Evolutionary conservation across 495 filamentous ascomycete species (phyloP).

Genomic region (Amniculicola lignicola): DNA sequence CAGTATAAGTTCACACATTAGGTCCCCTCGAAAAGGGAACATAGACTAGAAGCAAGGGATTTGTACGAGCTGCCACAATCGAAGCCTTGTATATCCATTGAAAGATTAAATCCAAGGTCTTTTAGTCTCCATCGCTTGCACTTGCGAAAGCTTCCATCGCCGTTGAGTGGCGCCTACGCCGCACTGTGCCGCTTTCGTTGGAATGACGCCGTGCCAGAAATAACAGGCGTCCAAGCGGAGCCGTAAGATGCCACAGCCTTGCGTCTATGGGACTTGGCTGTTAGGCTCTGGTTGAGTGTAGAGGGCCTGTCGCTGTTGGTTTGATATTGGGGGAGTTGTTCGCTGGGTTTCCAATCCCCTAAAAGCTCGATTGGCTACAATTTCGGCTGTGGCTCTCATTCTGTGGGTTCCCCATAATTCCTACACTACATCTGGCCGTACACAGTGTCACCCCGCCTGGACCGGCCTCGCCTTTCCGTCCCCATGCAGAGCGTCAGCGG

Average conservation of each 20-base stretch:
- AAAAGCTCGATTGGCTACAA: not conserved
- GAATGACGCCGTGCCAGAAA: not conserved
- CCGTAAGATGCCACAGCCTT: constrained; percentile 2
- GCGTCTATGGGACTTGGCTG: not conserved
- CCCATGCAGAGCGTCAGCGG: not conserved
- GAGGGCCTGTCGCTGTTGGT: not conserved
- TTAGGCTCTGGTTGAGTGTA: not conserved
- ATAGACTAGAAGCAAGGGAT: not conserved
- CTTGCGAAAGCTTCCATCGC: not conserved
- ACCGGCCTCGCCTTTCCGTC: not conserved
- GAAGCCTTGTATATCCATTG: constrained; percentile 1
- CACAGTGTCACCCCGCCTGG: too few relatives aligned
- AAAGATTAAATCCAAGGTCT: not conserved
- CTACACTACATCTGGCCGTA: not conserved
- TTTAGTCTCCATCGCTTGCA: not conserved
- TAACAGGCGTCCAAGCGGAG: not conserved
- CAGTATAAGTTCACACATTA: too few relatives aligned
- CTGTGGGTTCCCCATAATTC: constrained; percentile 1
- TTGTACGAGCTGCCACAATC: not conserved
- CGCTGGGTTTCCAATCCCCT: not conserved
- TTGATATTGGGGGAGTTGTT: not conserved
- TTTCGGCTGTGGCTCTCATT: not conserved
- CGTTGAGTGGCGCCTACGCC: not conserved
- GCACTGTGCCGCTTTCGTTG: not conserved
- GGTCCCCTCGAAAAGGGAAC: too few relatives aligned